Evolutionary conservation across 2,329 filamentous ascomycete species (phyloP).

Genomic region (Periconia digitata): DNA sequence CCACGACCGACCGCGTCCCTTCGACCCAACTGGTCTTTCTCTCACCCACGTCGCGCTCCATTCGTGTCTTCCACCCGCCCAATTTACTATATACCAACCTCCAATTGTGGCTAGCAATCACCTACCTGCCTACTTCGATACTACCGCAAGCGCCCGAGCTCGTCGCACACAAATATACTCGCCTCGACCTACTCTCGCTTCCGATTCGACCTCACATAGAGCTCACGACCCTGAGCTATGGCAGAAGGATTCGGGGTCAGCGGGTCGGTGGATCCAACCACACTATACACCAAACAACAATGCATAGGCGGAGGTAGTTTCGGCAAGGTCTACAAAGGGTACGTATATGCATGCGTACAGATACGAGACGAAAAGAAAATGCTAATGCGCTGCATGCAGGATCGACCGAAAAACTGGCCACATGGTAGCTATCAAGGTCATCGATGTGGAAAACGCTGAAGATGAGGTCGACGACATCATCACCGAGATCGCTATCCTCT

Average conservation of each 20-base stretch:
- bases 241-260: conserved; percentile 40
- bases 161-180: background rate
- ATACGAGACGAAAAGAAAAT: conserved; percentile 1
- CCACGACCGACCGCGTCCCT: too few relatives aligned
- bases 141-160: background rate
- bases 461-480: conserved; percentile 99
- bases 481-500: conserved; percentile 96
- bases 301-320: conserved; percentile 87
- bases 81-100: too few relatives aligned
- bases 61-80: too few relatives aligned
- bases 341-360: conserved; percentile 27
- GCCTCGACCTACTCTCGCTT: background rate
- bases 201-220: background rate
- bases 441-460: conserved; percentile 98
- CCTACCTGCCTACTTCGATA: background rate
- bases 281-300: conserved; percentile 79
- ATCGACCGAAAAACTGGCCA: conserved; percentile 92
- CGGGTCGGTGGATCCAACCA: conserved; percentile 76
- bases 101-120: too few relatives aligned
- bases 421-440: conserved; percentile 96
- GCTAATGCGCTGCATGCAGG: conserved; percentile 46
- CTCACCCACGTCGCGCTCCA: too few relatives aligned
- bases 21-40: too few relatives aligned
- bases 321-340: conserved; percentile 98
- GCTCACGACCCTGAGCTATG: conserved; percentile 14